Percentiles rank a stretch among this genome's conserved stretches.
Evolutionary conservation across 2,329 filamentous ascomycete genomes (phyloP).

Genomic region (Nigrospora sphaerica): DNA sequence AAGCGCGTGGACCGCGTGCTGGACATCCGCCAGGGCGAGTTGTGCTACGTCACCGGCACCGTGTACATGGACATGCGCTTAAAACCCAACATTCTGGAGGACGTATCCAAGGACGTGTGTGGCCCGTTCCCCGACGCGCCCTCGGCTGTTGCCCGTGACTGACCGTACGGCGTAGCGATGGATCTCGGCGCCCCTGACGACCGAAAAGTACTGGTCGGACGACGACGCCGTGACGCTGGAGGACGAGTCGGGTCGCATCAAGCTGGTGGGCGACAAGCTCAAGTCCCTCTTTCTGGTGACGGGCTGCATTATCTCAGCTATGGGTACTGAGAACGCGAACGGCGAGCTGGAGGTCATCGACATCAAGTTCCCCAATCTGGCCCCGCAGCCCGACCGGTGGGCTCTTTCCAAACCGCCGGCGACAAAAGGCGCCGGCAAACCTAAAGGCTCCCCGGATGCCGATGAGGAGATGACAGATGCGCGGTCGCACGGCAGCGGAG

Average conservation of each 20-base stretch:
- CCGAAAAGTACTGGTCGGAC: conserved; percentile 67
- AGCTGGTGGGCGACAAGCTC: conserved; percentile 66
- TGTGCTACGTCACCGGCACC: conserved; percentile 93
- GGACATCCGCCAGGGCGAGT: conserved; percentile 88
- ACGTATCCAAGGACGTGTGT: conserved; percentile 83
- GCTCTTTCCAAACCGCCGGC: conserved; percentile 47
- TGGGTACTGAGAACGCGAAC: conserved; percentile 88
- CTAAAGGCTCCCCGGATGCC: conserved; percentile 24
- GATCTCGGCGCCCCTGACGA: conserved; percentile 73
- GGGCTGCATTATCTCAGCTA: conserved; percentile 86
- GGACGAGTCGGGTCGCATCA: conserved; percentile 86
- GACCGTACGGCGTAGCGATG: conserved; percentile 55
- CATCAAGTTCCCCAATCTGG: conserved; percentile 78
- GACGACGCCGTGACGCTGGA: conserved; percentile 78
- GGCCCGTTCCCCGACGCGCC: background rate
- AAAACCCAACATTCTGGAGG: conserved; percentile 93
- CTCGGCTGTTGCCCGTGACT: background rate
- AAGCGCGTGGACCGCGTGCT: conserved; percentile 79
- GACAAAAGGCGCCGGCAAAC: conserved; percentile 24
- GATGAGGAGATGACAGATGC: conserved; percentile 52
- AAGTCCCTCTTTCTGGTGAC: conserved; percentile 71
- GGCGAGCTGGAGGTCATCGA: conserved; percentile 92
- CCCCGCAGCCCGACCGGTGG: conserved; percentile 78
- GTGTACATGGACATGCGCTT: conserved; percentile 96
- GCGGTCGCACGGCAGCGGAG: conserved; percentile 24